Base-by-base conservation (phyloP, 163 green algal genomes). In the Prototheca wickerhamii region DNA sequence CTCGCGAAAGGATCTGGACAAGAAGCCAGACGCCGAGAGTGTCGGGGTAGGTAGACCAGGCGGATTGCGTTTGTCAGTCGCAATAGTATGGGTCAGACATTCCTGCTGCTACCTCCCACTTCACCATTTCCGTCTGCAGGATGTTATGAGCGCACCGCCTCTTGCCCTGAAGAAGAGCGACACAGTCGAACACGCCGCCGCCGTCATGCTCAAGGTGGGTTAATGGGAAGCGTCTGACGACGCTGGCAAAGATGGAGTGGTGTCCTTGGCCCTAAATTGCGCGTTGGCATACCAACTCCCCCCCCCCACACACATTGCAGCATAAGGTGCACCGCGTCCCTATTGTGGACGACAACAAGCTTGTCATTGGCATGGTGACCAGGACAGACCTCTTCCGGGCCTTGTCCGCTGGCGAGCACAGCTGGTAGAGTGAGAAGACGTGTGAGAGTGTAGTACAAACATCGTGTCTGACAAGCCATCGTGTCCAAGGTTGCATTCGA, bases 271-370 rank as follows among this genome's bases (percentile, higher is more conserved):
- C n/a, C n/a, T n/a, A n/a, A n/a, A n/a, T n/a, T n/a, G n/a, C n/a
- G 10, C 15, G 37, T 15, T 46, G 37, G 10, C 23, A 7, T 34
- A 8, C 2, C 25, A 18, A 23, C 7, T 34, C 32, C 28, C 53
- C 17, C 3, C 28, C 23, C 53, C 15, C 3, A 28, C 32, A 10
- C 23, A 42, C 12, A 23, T 40, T 44, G 44, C 64, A 68, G 51
- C 35, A 87, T 51, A 85, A 87, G 69, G 58, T 87, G 8, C 76
- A 87, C 46, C 66, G 81, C 34, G 52, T 89, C 34, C 81, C 82
- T 3, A 60, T 89, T 0, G 76, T 87, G 20, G 68, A 83, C 35
- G 40, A 74, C 28, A 33, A 62, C 32, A 69, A 51, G 21, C 69
- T 61, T 49, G 51, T 74, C 8, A 44, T 84, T 17, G 82, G 82